Conservation (phyloP, 106 monocot genomes). For the Narthecium ossifragum region DNA sequence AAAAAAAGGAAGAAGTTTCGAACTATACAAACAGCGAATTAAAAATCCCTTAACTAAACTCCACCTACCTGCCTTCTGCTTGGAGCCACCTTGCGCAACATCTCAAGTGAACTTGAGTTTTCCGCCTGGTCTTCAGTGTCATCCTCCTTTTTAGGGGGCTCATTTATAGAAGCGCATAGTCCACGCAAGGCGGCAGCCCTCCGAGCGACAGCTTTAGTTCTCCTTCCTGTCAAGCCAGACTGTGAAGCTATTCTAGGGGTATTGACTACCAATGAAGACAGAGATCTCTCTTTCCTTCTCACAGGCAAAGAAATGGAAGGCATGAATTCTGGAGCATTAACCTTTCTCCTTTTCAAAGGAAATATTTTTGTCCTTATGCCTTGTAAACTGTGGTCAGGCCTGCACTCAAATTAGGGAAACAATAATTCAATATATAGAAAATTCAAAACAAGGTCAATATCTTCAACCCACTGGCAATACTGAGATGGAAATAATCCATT, state of each 20-base stretch:
- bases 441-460: no score
- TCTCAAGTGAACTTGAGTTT: constrained; percentile 47
- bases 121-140: constrained; percentile 22
- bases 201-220: constrained; percentile 61
- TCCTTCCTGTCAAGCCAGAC: constrained; percentile 60
- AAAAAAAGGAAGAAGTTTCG: background rate
- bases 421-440: no score
- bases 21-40: background rate
- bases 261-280: constrained; percentile 85
- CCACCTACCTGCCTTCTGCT: constrained; percentile 57
- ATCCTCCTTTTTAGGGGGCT: constrained; percentile 42
- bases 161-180: constrained; percentile 29
- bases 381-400: constrained; percentile 89
- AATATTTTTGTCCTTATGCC: constrained; percentile 84
- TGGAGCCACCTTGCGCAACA: constrained; percentile 1
- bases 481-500: no score
- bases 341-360: constrained; percentile 71
- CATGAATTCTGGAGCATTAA: constrained; percentile 39
- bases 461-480: no score
- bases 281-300: constrained; percentile 92
- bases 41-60: no score
- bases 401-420: constrained; percentile 27
- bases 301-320: constrained; percentile 61
- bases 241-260: constrained; percentile 57
- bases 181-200: constrained; percentile 39